These are phyloP conservation scores for Aspergillus haitiensis DNA, from an alignment of 495 filamentous ascomycete genomes.

Conservation along the genomic window DNA sequence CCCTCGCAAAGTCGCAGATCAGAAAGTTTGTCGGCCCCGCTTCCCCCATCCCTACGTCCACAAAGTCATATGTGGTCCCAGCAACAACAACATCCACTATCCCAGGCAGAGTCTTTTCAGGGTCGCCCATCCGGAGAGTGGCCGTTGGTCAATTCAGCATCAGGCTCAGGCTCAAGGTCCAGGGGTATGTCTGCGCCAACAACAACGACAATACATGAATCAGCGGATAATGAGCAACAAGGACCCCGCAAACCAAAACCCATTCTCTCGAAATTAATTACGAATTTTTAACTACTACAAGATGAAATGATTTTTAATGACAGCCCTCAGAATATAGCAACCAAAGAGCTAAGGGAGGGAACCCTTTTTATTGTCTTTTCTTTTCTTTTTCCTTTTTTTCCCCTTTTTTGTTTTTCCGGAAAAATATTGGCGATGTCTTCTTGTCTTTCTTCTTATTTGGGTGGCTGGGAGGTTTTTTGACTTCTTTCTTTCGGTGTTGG, in stretches of 20 bases:
- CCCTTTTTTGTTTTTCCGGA: not conserved
- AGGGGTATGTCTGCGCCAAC: not conserved
- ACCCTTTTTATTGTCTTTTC: constrained; percentile 3
- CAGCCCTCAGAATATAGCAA: not conserved
- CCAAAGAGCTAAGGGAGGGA: not conserved
- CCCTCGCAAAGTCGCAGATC: not conserved
- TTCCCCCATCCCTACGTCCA: not conserved
- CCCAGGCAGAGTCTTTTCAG: not conserved
- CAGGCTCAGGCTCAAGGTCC: not conserved
- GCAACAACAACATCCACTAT: not conserved
- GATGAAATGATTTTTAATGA: constrained; percentile 8
- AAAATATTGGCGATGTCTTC: no score
- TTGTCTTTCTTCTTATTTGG: no score
- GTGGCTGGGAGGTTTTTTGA: no score
- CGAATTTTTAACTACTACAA: constrained; percentile 34
- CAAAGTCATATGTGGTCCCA: not conserved
- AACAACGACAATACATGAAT: not conserved
- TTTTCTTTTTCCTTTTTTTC: not conserved
- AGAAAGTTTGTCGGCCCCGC: not conserved
- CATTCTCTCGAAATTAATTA: constrained; percentile 42
- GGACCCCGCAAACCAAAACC: constrained; percentile 36
- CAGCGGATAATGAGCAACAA: not conserved
- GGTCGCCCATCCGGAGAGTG: constrained; percentile 1
- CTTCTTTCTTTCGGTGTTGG: not conserved
- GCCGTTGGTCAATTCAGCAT: not conserved